A percentile compares a stretch with the other conserved stretches of the same genome.
Evolutionary conservation across 345 rosid species (phyloP).

Genomic region (Salix brachista): DNA sequence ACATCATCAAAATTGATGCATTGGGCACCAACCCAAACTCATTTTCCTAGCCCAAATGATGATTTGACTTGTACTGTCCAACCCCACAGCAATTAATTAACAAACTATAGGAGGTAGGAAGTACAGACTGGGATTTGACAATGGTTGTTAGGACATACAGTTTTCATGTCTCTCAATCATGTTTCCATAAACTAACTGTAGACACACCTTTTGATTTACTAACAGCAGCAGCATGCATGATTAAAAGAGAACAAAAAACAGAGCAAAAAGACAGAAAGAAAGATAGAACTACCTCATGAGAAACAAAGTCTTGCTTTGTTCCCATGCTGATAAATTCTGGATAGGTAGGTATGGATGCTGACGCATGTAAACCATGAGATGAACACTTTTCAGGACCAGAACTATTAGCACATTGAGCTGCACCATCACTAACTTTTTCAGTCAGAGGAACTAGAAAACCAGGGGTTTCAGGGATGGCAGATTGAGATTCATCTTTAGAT

Average conservation of each 20-base stretch:
- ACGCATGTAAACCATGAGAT: conserved; percentile 33
- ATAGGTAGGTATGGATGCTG: conserved; percentile 21
- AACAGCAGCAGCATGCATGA: not conserved
- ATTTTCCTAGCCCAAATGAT: not conserved
- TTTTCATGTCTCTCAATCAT: not conserved
- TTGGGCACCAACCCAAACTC: not conserved
- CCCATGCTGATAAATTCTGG: conserved; percentile 20
- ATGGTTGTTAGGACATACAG: not conserved
- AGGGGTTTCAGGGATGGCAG: conserved; percentile 30
- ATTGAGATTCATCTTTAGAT: conserved; percentile 30
- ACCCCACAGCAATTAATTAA: not conserved
- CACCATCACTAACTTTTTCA: conserved; percentile 26
- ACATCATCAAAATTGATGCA: not conserved
- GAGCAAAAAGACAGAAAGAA: not conserved
- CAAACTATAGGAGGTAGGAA: not conserved
- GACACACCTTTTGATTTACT: not conserved
- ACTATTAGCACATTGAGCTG: conserved; percentile 23
- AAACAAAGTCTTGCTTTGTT: conserved; percentile 27
- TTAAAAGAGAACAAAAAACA: conserved; percentile 5
- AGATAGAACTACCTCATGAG: conserved; percentile 49
- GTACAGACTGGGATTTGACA: not conserved
- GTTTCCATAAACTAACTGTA: not conserved
- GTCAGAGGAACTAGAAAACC: conserved; percentile 30
- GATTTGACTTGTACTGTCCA: not conserved
- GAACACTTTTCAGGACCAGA: conserved; percentile 35